These are phyloP conservation scores for Pseudocercospora vitis DNA, from an alignment of 2,329 filamentous ascomycete genomes.

Conservation along the genomic window DNA sequence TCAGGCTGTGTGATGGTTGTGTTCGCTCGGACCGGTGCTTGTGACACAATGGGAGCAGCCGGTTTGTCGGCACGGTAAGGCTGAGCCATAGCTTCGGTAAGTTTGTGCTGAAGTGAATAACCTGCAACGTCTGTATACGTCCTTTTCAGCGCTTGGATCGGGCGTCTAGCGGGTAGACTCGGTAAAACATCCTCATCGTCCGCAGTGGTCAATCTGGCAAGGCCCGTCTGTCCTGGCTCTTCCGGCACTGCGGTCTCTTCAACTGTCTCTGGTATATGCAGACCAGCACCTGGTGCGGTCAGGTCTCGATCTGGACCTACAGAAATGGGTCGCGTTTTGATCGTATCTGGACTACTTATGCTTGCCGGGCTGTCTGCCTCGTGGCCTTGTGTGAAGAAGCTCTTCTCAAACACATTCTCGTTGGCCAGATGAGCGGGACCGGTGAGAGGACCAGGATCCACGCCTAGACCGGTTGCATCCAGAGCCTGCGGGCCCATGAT, in stretches of 20 bases:
- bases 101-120: slow-evolving; percentile 73
- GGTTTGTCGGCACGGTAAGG: slow-evolving; percentile 68
- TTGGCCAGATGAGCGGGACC: slow-evolving; percentile 73
- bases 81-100: slow-evolving; percentile 81
- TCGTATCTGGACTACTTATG: slow-evolving; percentile 27
- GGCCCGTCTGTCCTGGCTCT: slow-evolving; percentile 16
- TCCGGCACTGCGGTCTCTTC: slow-evolving; percentile 10
- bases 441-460: slow-evolving; percentile 66
- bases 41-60: slow-evolving; percentile 41
- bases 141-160: slow-evolving; percentile 62
- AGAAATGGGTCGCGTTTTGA: slow-evolving; percentile 3
- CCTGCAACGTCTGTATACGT: slow-evolving; percentile 83
- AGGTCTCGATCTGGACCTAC: slow-evolving; percentile 14
- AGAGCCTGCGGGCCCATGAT: slow-evolving; percentile 69
- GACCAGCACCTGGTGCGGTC: slow-evolving; percentile 5
- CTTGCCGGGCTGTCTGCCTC: slow-evolving; percentile 45
- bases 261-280: slow-evolving; percentile 17
- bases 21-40: slow-evolving; percentile 36
- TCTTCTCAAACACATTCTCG: slow-evolving; percentile 81
- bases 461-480: slow-evolving; percentile 49
- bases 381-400: slow-evolving; percentile 56
- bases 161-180: slow-evolving; percentile 46
- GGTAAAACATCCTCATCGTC: slow-evolving; percentile 29
- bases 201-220: slow-evolving; percentile 16
- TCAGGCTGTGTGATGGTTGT: slow-evolving; percentile 40